phyloP scores from a whole-genome alignment of 345 rosid species.

The Geranium rotundifolium region DNA sequence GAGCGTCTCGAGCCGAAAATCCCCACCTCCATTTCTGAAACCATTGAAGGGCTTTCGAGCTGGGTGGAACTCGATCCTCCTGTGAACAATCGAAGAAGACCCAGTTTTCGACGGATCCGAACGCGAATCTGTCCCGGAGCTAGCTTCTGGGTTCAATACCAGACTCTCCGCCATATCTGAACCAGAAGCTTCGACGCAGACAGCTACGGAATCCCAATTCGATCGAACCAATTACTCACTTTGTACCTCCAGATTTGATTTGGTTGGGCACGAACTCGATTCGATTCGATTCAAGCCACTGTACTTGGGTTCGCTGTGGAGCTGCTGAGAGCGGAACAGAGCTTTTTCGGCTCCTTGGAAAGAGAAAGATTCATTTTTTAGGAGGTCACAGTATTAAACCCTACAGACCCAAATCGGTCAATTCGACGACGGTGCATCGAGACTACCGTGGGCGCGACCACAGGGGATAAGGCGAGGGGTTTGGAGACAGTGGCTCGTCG shows the following conservation, averaged over 20 bases:
- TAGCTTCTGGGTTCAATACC: background rate
- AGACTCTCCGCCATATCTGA: constrained; percentile 2
- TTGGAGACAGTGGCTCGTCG: no score
- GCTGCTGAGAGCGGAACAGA: constrained; percentile 8
- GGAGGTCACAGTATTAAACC: constrained; percentile 35
- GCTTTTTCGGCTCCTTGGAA: constrained; percentile 38
- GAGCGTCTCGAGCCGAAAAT: background rate
- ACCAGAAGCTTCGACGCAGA: background rate
- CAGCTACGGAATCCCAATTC: background rate
- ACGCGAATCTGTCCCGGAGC: background rate
- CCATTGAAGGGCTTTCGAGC: background rate
- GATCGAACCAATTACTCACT: no score
- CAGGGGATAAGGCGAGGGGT: background rate
- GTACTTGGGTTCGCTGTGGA: constrained; percentile 4
- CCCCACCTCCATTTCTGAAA: background rate
- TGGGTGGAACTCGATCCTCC: background rate
- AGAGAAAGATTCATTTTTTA: constrained; percentile 7
- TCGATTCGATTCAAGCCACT: background rate
- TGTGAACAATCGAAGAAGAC: constrained; percentile 8
- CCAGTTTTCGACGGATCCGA: constrained; percentile 19
- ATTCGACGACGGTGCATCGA: background rate
- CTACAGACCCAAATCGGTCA: constrained; percentile 17
- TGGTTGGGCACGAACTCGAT: background rate
- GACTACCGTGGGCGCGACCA: background rate
- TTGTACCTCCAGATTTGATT: no score